phyloP scores from a whole-genome alignment of 2,329 filamentous ascomycete species.

The Sporothrix mexicana region DNA sequence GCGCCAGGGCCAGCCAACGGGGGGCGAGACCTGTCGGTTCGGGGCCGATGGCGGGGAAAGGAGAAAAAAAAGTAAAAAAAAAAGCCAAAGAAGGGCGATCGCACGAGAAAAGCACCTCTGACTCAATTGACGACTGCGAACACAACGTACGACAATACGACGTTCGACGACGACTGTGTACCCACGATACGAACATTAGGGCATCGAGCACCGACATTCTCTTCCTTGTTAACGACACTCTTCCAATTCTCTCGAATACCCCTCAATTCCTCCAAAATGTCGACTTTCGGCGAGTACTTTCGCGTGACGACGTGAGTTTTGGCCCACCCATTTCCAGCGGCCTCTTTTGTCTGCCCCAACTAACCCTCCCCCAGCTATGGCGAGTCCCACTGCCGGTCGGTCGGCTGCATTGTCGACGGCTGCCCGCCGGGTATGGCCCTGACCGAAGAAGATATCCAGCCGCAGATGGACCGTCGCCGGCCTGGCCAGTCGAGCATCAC shows the following conservation, averaged over 20 bases:
- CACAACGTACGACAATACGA: conserved; percentile 7
- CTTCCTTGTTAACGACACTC: not conserved
- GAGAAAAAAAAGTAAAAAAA: conserved; percentile 14
- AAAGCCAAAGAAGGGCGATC: conserved; percentile 4
- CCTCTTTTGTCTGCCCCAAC: conserved; percentile 27
- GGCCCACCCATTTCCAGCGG: not conserved
- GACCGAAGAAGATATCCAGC: conserved; percentile 87
- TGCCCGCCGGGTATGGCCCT: conserved; percentile 86
- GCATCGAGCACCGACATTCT: conserved; percentile 11
- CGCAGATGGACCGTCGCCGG: conserved; percentile 87
- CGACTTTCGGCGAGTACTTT: conserved; percentile 84
- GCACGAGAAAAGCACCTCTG: conserved; percentile 16
- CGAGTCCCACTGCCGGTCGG: conserved; percentile 79
- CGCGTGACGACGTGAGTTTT: conserved; percentile 76
- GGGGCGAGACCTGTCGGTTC: conserved; percentile 2
- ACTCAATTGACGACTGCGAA: conserved; percentile 25
- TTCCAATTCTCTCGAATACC: not conserved
- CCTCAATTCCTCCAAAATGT: conserved; percentile 65
- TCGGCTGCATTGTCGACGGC: conserved; percentile 94
- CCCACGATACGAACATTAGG: not conserved
- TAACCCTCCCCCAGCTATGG: conserved; percentile 49
- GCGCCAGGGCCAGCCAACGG: conserved; percentile 16
- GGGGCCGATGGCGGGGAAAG: conserved; percentile 31
- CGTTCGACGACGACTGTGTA: not conserved
- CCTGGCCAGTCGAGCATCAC: conserved; percentile 90